These are phyloP conservation scores for Paraphoma chrysanthemicola DNA, from an alignment of 2,329 filamentous ascomycete genomes.

Conservation along the genomic window DNA sequence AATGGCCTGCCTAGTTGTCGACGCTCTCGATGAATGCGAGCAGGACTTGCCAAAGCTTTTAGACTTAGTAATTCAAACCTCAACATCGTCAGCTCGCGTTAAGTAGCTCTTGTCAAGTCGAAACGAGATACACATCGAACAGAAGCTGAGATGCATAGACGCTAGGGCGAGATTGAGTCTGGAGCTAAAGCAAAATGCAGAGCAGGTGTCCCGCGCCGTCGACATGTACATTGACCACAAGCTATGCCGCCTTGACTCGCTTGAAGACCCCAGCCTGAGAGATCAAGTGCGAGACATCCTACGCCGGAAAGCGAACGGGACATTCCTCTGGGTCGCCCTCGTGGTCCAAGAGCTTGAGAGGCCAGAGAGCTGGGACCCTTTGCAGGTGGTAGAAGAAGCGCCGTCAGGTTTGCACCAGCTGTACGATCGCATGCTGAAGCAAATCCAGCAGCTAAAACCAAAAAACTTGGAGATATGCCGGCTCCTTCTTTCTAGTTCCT, in stretches of 20 bases:
- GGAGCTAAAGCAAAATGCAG: constrained; percentile 47
- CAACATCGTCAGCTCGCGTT: constrained; percentile 5
- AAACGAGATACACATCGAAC: constrained; percentile 41
- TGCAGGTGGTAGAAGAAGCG: constrained; percentile 30
- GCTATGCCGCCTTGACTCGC: constrained; percentile 36
- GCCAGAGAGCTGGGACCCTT: constrained; percentile 15
- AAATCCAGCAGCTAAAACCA: no score
- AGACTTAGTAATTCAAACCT: constrained; percentile 5
- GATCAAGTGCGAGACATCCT: no score
- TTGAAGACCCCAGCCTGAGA: constrained; percentile 29
- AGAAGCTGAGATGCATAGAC: constrained; percentile 26
- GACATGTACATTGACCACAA: constrained; percentile 47
- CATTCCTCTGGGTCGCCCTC: constrained; percentile 36
- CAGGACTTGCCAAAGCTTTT: constrained; percentile 7
- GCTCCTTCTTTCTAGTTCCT: no score
- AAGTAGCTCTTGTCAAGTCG: constrained; percentile 26
- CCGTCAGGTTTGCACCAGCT: constrained; percentile 48
- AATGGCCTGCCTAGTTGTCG: constrained; percentile 10
- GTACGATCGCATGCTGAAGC: constrained; percentile 47
- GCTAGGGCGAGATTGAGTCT: constrained; percentile 37
- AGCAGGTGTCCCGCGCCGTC: constrained; percentile 46
- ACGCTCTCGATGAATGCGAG: constrained; percentile 16
- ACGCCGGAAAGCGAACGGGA: constrained; percentile 49
- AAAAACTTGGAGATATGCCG: no score
- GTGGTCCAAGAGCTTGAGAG: constrained; percentile 47